Conservation (phyloP, 345 rosid species). For the Gossypium raimondii region DNA sequence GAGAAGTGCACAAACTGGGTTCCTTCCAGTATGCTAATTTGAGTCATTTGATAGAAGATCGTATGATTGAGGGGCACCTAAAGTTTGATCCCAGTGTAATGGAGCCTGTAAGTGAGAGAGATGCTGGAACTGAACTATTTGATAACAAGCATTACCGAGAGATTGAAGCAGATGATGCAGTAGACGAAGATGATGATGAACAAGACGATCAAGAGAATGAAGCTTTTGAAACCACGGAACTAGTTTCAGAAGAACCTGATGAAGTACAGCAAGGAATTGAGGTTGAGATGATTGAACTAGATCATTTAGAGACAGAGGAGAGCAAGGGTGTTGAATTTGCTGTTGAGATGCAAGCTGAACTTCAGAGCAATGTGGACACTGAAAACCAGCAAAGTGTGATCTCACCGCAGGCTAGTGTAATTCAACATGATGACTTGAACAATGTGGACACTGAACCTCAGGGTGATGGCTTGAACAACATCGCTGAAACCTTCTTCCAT, state of each 20-base stretch:
- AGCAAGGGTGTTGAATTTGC: conserved; percentile 3
- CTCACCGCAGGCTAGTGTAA: not conserved
- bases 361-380: conserved; percentile 17
- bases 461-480: conserved; percentile 1
- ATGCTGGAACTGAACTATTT: not conserved
- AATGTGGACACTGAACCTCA: not conserved
- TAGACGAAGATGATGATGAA: conserved; percentile 15
- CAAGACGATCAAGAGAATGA: conserved; percentile 17
- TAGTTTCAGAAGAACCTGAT: conserved; percentile 17
- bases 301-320: not conserved
- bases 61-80: conserved; percentile 20
- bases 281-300: conserved; percentile 10
- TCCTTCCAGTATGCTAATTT: conserved; percentile 46
- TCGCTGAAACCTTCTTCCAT: conserved; percentile 1
- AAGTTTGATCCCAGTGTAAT: conserved; percentile 17
- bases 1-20: conserved; percentile 26
- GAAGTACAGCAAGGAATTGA: conserved; percentile 8
- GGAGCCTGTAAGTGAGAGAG: conserved; percentile 20
- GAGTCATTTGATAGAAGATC: conserved; percentile 38
- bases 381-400: not conserved
- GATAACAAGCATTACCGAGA: not conserved
- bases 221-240: conserved; percentile 18
- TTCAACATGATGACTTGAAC: conserved; percentile 10
- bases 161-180: conserved; percentile 17
- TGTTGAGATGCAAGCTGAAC: conserved; percentile 18